These are phyloP conservation scores for Stachybotrys chartarum DNA, from an alignment of 2,329 filamentous ascomycete species.

Conservation along the genomic window DNA sequence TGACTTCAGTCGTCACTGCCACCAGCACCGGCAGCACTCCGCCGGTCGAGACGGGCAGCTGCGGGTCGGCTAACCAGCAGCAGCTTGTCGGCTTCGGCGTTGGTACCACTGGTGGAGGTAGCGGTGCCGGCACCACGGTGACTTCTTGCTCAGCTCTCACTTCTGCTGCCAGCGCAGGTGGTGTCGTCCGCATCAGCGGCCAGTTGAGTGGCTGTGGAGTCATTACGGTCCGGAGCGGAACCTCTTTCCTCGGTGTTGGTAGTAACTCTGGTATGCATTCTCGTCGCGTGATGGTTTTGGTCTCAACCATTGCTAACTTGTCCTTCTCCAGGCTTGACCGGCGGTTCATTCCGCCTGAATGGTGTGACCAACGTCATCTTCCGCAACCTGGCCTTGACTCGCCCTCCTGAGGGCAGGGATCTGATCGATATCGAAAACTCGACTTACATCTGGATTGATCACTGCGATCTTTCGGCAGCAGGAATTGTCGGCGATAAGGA, in stretches of 20 bases:
- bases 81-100: conserved; percentile 20
- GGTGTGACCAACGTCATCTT: conserved; percentile 41
- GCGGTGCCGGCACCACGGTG: conserved; percentile 35
- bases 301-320: background rate
- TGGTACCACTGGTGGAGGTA: conserved; percentile 37
- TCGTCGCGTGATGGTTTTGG: background rate
- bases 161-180: conserved; percentile 26
- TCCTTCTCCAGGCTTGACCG: conserved; percentile 14
- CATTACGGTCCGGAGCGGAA: conserved; percentile 37
- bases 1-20: background rate
- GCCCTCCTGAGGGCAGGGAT: conserved; percentile 35
- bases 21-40: background rate
- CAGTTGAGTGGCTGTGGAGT: conserved; percentile 29
- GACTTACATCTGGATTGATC: conserved; percentile 49
- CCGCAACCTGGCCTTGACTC: conserved; percentile 41
- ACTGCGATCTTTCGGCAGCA: conserved; percentile 44
- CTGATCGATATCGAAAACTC: conserved; percentile 34
- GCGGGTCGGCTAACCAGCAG: conserved; percentile 10
- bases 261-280: conserved; percentile 20
- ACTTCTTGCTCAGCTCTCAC: conserved; percentile 34
- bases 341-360: conserved; percentile 37
- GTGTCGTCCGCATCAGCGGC: conserved; percentile 36
- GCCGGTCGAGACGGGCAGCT: conserved; percentile 4
- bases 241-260: conserved; percentile 39
- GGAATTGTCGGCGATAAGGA: conserved; percentile 49